Conservation (phyloP, 202 grass and related monocot genomes). For the Schoenoplectus triqueter region DNA sequence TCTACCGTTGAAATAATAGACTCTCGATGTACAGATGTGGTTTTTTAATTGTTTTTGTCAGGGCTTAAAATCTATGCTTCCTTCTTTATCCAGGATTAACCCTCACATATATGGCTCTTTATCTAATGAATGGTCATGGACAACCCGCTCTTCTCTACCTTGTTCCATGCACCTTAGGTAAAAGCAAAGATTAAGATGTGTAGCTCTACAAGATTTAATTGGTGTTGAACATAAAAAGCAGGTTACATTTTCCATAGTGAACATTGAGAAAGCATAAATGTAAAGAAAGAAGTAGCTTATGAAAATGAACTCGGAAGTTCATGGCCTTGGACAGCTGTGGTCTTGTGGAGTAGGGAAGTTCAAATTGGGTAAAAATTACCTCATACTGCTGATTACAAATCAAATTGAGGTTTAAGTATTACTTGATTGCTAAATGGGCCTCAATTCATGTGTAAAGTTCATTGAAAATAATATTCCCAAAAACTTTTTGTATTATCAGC, state of each 20-base stretch:
- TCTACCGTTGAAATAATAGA: not conserved
- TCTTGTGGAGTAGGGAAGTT: not conserved
- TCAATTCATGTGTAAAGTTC: too few relatives aligned
- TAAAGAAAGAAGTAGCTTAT: not conserved
- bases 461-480: not conserved
- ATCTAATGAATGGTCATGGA: conserved; percentile 82
- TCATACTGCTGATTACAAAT: not conserved
- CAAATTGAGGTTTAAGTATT: not conserved
- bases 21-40: conserved; percentile 6
- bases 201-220: not conserved
- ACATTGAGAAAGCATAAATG: not conserved
- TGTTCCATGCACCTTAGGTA: conserved; percentile 96
- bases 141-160: conserved; percentile 94
- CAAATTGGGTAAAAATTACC: conserved; percentile 10
- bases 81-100: conserved; percentile 61
- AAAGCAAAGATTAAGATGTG: not conserved
- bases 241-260: not conserved
- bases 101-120: conserved; percentile 80
- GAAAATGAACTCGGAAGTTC: not conserved
- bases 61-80: conserved; percentile 2
- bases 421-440: too few relatives aligned
- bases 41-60: conserved; percentile 1
- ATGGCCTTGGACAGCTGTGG: not conserved
- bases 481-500: not conserved
- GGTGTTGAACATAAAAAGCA: not conserved